Percentiles rank a stretch among this genome's conserved stretches.
Evolutionary conservation across 1,284 basidiomycete genomes (phyloP).

Genomic region (Naganishia albida): DNA sequence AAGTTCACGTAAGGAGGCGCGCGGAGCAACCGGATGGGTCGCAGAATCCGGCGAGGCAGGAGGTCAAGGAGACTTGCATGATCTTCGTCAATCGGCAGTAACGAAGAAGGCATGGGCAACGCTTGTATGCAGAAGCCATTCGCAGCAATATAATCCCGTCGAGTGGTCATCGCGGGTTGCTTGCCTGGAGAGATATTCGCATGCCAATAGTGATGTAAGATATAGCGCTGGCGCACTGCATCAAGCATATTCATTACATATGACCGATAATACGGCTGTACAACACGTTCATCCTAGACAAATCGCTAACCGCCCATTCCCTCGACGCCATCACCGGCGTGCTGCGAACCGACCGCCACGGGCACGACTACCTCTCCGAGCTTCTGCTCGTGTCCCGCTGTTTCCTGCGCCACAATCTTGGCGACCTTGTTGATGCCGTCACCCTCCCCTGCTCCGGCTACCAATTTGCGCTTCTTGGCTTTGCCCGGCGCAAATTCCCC

Average conservation of each 20-base stretch:
- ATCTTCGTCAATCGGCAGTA: conserved; percentile 28
- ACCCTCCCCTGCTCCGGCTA: conserved; percentile 6
- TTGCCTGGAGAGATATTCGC: too few relatives aligned
- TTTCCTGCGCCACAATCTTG: conserved; percentile 21
- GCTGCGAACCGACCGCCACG: conserved; percentile 26
- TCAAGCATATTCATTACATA: neutral
- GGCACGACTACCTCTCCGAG: conserved; percentile 26
- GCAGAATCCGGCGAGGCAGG: neutral
- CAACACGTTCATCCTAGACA: neutral
- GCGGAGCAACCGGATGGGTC: conserved; percentile 20
- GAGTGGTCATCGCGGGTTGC: too few relatives aligned
- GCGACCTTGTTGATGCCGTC: conserved; percentile 32
- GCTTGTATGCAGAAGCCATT: neutral
- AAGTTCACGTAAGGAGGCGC: conserved; percentile 7
- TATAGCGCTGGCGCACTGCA: too few relatives aligned
- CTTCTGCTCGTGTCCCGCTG: neutral
- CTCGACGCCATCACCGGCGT: conserved; percentile 30
- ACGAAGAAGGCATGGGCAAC: neutral
- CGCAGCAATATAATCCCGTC: neutral
- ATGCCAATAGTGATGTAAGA: too few relatives aligned
- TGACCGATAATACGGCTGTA: neutral
- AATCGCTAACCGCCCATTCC: conserved; percentile 28
- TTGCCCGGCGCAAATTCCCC: conserved; percentile 48
- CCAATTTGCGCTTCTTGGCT: conserved; percentile 35
- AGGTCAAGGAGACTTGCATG: conserved; percentile 25